phyloP scores from a whole-genome alignment of 768 basidiomycete genomes.

The Boletus coccyginus region DNA sequence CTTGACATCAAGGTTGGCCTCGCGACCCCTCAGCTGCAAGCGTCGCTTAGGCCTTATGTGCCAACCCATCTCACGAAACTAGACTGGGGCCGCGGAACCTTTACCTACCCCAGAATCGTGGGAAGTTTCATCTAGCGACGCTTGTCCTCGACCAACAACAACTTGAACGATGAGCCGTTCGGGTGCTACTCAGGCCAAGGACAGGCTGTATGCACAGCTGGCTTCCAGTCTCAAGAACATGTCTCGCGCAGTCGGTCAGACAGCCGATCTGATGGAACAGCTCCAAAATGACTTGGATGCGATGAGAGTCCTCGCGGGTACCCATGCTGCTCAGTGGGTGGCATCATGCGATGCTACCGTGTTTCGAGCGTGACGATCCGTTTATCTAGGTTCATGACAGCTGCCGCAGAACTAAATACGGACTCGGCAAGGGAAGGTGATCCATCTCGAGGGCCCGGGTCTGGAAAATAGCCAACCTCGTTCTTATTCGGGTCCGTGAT shows the following conservation, averaged over 20 bases:
- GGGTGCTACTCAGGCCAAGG: constrained; percentile 74
- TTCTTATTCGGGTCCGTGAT: background rate
- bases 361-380: background rate
- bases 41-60: constrained; percentile 11
- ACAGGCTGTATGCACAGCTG: constrained; percentile 77
- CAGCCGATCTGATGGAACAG: constrained; percentile 74
- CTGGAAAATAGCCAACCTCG: constrained; percentile 7
- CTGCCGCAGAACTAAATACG: constrained; percentile 41
- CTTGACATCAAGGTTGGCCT: background rate
- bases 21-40: background rate
- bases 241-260: constrained; percentile 63
- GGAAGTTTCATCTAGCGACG: constrained; percentile 2
- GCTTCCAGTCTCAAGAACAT: constrained; percentile 66
- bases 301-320: constrained; percentile 75
- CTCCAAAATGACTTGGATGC: constrained; percentile 73
- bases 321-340: constrained; percentile 78
- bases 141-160: background rate
- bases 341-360: background rate
- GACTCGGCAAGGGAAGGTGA: constrained; percentile 23
- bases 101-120: constrained; percentile 3
- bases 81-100: background rate
- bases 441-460: background rate
- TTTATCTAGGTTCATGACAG: constrained; percentile 47
- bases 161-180: constrained; percentile 23
- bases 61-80: background rate